A percentile compares a stretch with the other conserved stretches of the same genome.
These are phyloP conservation scores for Pseudocercospora crystallina DNA, from an alignment of 2,329 filamentous ascomycete genomes.

Conservation along the genomic window DNA sequence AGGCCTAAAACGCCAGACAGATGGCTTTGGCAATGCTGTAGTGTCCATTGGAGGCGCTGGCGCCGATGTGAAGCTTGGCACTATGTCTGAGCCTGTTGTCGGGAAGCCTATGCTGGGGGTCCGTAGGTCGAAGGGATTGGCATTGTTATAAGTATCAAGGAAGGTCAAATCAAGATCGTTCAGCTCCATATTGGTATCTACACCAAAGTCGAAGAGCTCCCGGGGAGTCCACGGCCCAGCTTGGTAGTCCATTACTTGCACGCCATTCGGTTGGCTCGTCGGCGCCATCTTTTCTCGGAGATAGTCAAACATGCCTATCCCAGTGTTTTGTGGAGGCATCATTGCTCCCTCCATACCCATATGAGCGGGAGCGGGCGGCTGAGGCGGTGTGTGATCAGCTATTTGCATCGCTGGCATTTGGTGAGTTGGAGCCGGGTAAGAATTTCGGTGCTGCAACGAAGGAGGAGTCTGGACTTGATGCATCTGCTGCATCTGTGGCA, in stretches of 20 bases:
- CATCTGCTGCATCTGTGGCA: slow-evolving; percentile 23
- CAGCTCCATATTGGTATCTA: slow-evolving; percentile 47
- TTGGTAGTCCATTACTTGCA: slow-evolving; percentile 33
- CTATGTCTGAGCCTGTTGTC: slow-evolving; percentile 33
- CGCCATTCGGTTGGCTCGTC: slow-evolving; percentile 18
- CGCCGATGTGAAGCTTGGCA: slow-evolving; percentile 36
- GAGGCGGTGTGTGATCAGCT: slow-evolving; percentile 18
- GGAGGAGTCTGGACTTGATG: slow-evolving; percentile 26
- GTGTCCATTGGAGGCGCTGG: slow-evolving; percentile 34
- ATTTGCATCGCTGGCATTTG: slow-evolving; percentile 26
- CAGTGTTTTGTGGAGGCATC: slow-evolving; percentile 29
- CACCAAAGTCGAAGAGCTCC: slow-evolving; percentile 46
- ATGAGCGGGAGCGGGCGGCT: slow-evolving; percentile 16
- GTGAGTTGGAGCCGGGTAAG: slow-evolving; percentile 14
- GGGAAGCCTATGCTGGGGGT: slow-evolving; percentile 36
- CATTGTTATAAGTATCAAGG: slow-evolving; percentile 47
- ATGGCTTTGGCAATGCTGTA: slow-evolving; percentile 41
- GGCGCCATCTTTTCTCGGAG: slow-evolving; percentile 36
- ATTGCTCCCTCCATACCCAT: slow-evolving; percentile 31
- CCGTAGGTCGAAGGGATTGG: slow-evolving; percentile 42
- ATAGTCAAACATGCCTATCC: slow-evolving; percentile 36
- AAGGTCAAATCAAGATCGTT: slow-evolving; percentile 47
- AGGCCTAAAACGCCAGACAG: slow-evolving; percentile 48
- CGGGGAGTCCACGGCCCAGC: slow-evolving; percentile 44
- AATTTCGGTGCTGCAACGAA: slow-evolving; percentile 24